phyloP scores from a whole-genome alignment of 2,329 filamentous ascomycete genomes.

The Mariannaea sp. region DNA sequence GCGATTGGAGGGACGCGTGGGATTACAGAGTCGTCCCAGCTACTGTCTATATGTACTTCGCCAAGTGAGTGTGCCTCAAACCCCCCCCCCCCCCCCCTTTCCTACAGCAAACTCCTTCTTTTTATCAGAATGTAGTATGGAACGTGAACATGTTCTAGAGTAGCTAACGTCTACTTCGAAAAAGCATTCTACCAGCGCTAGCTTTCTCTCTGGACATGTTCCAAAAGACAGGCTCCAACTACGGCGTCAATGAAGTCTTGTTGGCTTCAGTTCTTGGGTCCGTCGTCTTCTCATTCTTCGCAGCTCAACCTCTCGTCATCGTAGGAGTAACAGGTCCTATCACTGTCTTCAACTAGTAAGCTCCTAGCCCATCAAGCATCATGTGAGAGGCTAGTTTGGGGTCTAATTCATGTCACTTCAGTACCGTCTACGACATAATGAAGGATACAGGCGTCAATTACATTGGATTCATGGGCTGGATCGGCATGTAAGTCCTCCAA shows the following conservation, averaged over 20 bases:
- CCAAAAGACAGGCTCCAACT: slow-evolving; percentile 80
- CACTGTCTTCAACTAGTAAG: slow-evolving; percentile 86
- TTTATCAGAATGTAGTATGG: too few relatives aligned
- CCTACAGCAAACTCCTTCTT: too few relatives aligned
- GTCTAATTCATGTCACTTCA: slow-evolving; percentile 36
- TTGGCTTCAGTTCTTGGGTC: slow-evolving; percentile 81
- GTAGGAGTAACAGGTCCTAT: slow-evolving; percentile 91
- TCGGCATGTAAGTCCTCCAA: slow-evolving; percentile 68
- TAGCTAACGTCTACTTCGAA: slow-evolving; percentile 11
- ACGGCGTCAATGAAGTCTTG: slow-evolving; percentile 91
- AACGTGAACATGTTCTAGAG: slow-evolving; percentile 20
- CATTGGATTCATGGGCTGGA: slow-evolving; percentile 90
- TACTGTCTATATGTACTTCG: slow-evolving; percentile 94
- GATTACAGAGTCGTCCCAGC: slow-evolving; percentile 87
- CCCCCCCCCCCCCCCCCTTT: too few relatives aligned
- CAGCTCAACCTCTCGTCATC: slow-evolving; percentile 86
- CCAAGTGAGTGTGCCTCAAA: slow-evolving; percentile 65
- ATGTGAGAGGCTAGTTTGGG: neutral
- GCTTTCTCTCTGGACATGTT: slow-evolving; percentile 96
- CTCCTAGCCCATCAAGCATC: slow-evolving; percentile 4
- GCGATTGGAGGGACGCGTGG: slow-evolving; percentile 87
- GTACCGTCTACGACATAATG: slow-evolving; percentile 89
- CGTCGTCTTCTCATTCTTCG: slow-evolving; percentile 78
- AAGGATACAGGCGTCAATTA: slow-evolving; percentile 77
- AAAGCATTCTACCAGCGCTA: slow-evolving; percentile 81